Evolutionary conservation across 1,284 basidiomycete species (phyloP).

Genomic region (Schizophyllum amplum): DNA sequence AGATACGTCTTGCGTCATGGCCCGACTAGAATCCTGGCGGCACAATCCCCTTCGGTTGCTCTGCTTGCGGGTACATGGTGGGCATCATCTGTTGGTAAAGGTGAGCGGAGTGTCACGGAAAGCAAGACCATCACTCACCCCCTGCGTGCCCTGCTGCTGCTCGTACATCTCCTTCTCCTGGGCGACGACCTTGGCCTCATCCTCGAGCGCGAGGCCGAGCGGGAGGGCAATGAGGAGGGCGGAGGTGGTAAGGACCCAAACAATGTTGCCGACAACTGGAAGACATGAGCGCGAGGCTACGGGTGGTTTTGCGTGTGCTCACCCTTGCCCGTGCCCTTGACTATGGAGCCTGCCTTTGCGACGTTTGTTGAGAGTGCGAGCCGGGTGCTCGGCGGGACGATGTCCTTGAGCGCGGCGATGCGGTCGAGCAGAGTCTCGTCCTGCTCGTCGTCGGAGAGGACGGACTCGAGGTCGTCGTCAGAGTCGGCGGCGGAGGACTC

Average conservation of each 20-base stretch:
- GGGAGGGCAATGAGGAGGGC: slow-evolving; percentile 91
- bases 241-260: slow-evolving; percentile 93
- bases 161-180: slow-evolving; percentile 95
- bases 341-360: slow-evolving; percentile 49
- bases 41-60: background rate
- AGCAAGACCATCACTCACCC: slow-evolving; percentile 43
- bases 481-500: slow-evolving; percentile 57
- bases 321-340: slow-evolving; percentile 55
- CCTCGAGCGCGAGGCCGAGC: slow-evolving; percentile 88
- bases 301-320: no score
- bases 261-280: slow-evolving; percentile 70
- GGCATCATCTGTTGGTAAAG: background rate
- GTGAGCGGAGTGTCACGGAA: background rate
- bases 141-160: slow-evolving; percentile 88
- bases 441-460: slow-evolving; percentile 50
- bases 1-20: no score
- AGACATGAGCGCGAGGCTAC: no score
- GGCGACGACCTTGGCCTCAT: slow-evolving; percentile 89
- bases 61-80: background rate
- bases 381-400: slow-evolving; percentile 87
- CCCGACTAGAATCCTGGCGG: background rate
- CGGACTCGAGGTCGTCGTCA: slow-evolving; percentile 64
- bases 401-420: slow-evolving; percentile 87
- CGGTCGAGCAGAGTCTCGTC: slow-evolving; percentile 89
- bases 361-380: slow-evolving; percentile 61